Evolutionary conservation across 331 rosid species (phyloP).

Genomic region (Cydonia oblonga): DNA sequence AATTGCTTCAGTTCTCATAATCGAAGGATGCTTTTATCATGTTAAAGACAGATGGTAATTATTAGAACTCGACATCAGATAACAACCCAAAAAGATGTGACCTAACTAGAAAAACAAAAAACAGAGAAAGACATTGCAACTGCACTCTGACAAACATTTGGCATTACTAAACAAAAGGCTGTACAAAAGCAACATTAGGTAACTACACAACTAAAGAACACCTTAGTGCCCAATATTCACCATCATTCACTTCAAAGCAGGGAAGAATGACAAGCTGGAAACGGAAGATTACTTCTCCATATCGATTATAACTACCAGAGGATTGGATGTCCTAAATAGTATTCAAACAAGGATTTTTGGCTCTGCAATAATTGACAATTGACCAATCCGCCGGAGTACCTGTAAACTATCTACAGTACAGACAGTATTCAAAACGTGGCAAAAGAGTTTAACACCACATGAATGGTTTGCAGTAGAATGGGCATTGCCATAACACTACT

Average conservation of each 20-base stretch:
- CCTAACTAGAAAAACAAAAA: background rate
- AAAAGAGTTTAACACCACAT: background rate
- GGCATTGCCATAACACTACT: background rate
- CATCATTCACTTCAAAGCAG: background rate
- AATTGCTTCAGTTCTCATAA: background rate
- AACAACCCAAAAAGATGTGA: background rate
- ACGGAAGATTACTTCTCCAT: background rate
- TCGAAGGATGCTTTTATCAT: background rate
- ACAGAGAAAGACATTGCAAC: background rate
- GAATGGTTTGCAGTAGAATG: background rate
- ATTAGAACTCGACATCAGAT: background rate
- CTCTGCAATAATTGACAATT: background rate
- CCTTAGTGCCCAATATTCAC: background rate
- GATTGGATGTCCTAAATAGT: background rate
- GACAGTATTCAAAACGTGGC: background rate
- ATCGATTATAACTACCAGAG: background rate
- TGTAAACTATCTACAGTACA: background rate
- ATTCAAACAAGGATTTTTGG: background rate
- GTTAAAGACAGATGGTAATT: background rate
- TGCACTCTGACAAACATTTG: background rate
- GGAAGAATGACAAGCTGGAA: background rate
- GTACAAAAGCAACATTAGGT: background rate
- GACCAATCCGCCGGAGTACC: no score
- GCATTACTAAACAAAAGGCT: background rate
- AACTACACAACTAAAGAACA: background rate